Percentiles rank a stretch among this genome's conserved stretches.
These are phyloP conservation scores for Ulvella scutata DNA, from an alignment of 139 green algal species.

Conservation along the genomic window DNA sequence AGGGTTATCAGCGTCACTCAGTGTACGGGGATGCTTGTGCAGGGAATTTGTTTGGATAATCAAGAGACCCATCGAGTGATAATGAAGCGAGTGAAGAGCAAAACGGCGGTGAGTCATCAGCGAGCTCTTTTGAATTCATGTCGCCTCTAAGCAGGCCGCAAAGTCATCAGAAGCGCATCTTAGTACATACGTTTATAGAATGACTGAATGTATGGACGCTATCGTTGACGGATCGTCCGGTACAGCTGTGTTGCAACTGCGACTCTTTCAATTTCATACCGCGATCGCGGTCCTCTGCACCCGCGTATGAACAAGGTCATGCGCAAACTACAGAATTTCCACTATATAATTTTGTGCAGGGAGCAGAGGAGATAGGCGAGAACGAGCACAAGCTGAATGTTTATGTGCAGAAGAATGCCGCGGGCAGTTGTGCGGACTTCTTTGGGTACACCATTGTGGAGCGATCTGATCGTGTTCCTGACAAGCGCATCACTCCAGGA, in stretches of 20 bases:
- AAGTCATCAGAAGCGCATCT: too few species aligned
- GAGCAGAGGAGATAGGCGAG: slow-evolving; percentile 49
- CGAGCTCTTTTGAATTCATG: too few species aligned
- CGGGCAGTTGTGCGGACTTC: slow-evolving; percentile 47
- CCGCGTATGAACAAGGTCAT: too few species aligned
- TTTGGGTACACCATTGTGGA: slow-evolving; percentile 53
- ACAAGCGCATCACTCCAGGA: slow-evolving; percentile 37
- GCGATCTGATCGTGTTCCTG: background rate
- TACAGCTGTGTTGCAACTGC: too few species aligned
- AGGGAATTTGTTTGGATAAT: background rate
- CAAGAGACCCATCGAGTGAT: background rate
- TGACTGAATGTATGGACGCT: too few species aligned
- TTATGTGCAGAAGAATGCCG: slow-evolving; percentile 39
- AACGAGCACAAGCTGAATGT: slow-evolving; percentile 77
- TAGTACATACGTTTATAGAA: too few species aligned
- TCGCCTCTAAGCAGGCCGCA: too few species aligned
- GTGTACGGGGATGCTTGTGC: background rate
- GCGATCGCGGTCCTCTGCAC: too few species aligned
- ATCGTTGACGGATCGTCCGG: too few species aligned
- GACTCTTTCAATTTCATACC: too few species aligned
- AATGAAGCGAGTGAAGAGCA: background rate
- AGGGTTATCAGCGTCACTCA: too few species aligned
- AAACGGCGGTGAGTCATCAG: background rate
- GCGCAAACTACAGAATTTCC: too few species aligned
- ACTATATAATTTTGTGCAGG: slow-evolving; percentile 10